Conservation (phyloP, 2,329 filamentous ascomycete genomes). For the Zasmidium citrigriseum region DNA sequence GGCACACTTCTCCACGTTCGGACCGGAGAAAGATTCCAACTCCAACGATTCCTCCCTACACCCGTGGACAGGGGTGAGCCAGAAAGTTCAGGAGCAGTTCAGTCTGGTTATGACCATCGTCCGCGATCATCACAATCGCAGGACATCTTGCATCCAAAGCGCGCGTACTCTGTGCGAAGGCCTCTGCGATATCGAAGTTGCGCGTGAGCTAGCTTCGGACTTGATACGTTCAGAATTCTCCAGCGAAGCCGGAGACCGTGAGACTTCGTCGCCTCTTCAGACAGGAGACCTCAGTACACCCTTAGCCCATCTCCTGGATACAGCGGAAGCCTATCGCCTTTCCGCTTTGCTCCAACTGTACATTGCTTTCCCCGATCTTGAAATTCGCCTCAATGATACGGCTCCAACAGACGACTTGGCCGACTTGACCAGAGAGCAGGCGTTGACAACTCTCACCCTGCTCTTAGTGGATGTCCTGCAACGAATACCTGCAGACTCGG, state of each 20-base stretch:
- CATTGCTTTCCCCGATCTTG: conserved; percentile 11
- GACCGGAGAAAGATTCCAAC: background rate
- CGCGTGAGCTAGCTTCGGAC: background rate
- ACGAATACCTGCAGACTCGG: conserved; percentile 11
- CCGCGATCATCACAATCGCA: background rate
- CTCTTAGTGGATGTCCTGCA: conserved; percentile 7
- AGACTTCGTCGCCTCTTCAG: background rate
- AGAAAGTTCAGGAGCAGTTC: background rate
- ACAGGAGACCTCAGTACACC: conserved; percentile 16
- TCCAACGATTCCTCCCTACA: background rate
- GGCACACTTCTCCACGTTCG: background rate
- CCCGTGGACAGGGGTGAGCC: background rate
- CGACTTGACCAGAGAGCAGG: background rate
- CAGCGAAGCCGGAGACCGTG: background rate
- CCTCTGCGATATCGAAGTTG: background rate
- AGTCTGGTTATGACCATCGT: background rate
- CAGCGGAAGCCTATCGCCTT: conserved; percentile 16
- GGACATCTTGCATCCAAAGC: background rate
- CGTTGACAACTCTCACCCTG: background rate
- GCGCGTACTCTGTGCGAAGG: background rate
- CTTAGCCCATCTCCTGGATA: conserved; percentile 9
- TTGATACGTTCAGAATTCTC: background rate
- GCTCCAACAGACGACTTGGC: background rate
- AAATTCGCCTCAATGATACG: background rate
- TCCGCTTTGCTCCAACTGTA: conserved; percentile 14